Percentiles rank a stretch among this genome's conserved stretches.
These are phyloP conservation scores for Hygrocybe punicea DNA, from an alignment of 768 basidiomycete species.

Conservation along the genomic window DNA sequence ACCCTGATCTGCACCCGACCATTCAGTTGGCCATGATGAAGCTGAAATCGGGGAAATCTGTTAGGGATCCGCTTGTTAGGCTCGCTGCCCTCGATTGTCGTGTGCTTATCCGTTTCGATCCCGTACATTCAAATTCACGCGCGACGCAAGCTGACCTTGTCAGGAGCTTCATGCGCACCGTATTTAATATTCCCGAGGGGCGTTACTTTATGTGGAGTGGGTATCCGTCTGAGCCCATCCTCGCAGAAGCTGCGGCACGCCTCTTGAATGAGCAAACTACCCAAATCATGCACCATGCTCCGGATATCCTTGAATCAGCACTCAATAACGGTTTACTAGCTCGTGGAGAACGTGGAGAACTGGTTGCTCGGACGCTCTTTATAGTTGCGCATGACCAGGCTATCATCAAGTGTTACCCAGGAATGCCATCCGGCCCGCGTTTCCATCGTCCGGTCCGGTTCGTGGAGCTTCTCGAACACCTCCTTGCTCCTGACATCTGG, in stretches of 20 bases:
- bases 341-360: conserved; percentile 4
- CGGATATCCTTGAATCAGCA: conserved; percentile 1
- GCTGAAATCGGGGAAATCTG: not conserved
- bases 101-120: conserved; percentile 1
- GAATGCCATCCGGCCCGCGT: not conserved
- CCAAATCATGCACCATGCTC: not conserved
- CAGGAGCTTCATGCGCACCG: not conserved
- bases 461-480: not conserved
- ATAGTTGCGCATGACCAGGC: conserved; percentile 2
- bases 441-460: not conserved
- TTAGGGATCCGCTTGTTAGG: not conserved
- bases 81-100: conserved; percentile 4
- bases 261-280: not conserved
- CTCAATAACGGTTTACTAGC: conserved; percentile 2
- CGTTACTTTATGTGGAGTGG: not conserved
- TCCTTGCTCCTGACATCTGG: conserved; percentile 5
- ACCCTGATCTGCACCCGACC: not conserved
- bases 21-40: conserved; percentile 1
- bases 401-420: not conserved
- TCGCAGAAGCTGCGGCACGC: conserved; percentile 3
- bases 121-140: not conserved
- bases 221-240: conserved; percentile 5
- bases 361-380: conserved; percentile 1
- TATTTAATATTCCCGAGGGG: conserved; percentile 1
- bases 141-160: not conserved